phyloP scores from a whole-genome alignment of 2,329 filamentous ascomycete genomes.

The Pyricularia pennisetigena region DNA sequence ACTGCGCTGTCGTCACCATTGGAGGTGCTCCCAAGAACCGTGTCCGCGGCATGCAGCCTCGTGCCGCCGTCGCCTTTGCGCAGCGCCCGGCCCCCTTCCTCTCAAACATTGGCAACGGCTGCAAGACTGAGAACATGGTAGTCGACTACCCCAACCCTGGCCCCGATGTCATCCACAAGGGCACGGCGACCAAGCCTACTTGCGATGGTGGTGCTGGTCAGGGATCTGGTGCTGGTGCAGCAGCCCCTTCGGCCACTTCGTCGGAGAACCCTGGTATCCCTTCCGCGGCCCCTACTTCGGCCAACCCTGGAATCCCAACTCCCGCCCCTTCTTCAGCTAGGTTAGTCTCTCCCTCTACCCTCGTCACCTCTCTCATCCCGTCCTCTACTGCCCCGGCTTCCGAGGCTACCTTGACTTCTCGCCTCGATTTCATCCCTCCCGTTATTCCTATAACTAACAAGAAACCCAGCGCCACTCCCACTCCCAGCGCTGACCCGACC shows the following conservation, averaged over 20 bases:
- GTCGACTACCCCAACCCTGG: constrained; percentile 5
- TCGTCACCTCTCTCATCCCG: neutral
- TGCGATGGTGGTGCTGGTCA: constrained; percentile 4
- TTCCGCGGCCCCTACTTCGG: neutral
- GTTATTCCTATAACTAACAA: constrained; percentile 1
- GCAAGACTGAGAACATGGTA: constrained; percentile 5
- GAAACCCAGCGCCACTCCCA: neutral
- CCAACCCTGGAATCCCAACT: neutral
- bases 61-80: neutral
- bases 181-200: neutral
- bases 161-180: constrained; percentile 1
- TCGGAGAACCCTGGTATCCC: neutral
- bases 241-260: neutral
- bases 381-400: neutral
- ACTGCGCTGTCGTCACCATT: constrained; percentile 64
- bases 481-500: neutral
- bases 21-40: constrained; percentile 21
- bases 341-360: constrained; percentile 16
- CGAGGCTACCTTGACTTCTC: neutral
- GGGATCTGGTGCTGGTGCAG: neutral
- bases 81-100: constrained; percentile 2
- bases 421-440: neutral
- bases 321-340: neutral
- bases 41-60: neutral
- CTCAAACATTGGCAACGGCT: constrained; percentile 5